These are phyloP conservation scores for Apiospora koreana DNA, from an alignment of 2,329 filamentous ascomycete species.

Conservation along the genomic window DNA sequence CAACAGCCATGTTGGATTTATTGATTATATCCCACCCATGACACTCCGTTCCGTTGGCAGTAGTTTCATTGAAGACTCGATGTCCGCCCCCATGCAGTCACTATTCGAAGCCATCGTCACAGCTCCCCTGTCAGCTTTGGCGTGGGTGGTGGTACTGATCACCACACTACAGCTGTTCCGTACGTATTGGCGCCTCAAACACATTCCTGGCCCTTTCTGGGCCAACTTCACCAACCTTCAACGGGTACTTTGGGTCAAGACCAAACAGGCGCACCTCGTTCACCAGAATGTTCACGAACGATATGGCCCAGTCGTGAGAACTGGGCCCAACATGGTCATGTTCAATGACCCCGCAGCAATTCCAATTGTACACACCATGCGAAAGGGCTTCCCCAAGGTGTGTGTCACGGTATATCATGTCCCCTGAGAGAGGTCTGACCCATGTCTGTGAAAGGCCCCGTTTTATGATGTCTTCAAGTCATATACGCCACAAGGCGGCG, in stretches of 20 bases:
- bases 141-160: too few relatives aligned
- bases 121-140: too few relatives aligned
- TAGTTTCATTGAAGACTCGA: too few relatives aligned
- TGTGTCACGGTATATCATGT: background rate
- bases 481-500: background rate
- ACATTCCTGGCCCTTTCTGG: conserved; percentile 24
- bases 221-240: background rate
- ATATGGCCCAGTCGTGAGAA: conserved; percentile 17
- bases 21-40: too few relatives aligned
- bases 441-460: too few relatives aligned
- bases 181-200: conserved; percentile 21
- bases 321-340: background rate
- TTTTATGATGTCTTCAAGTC: conserved; percentile 14
- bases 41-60: too few relatives aligned
- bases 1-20: too few relatives aligned
- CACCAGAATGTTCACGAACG: conserved; percentile 20
- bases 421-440: background rate
- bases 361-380: background rate
- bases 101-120: too few relatives aligned
- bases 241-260: conserved; percentile 21
- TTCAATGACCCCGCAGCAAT: background rate
- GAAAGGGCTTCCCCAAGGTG: background rate
- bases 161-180: background rate
- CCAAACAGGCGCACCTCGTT: conserved; percentile 18
- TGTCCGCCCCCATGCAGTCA: too few relatives aligned